phyloP scores from a whole-genome alignment of 768 basidiomycete genomes.

The Clavulina sp. region DNA sequence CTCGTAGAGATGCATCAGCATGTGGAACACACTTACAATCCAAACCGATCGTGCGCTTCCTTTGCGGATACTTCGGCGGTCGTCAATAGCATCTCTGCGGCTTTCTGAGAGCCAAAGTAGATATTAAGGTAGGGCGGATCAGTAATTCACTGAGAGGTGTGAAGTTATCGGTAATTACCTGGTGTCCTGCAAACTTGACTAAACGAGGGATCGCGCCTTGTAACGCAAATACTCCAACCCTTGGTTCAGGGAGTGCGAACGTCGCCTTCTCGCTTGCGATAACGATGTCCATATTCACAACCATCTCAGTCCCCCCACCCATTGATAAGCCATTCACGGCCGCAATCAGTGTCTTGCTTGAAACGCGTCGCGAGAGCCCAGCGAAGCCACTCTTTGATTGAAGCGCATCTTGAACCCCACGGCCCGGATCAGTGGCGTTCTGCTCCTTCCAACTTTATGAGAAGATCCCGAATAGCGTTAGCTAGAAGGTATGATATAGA shows the following conservation, averaged over 20 bases:
- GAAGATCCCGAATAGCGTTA: neutral
- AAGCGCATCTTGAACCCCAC: constrained; percentile 27
- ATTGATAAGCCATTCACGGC: constrained; percentile 59
- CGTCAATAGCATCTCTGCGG: constrained; percentile 57
- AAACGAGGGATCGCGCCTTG: constrained; percentile 65
- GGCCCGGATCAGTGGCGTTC: constrained; percentile 23
- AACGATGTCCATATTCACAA: constrained; percentile 65
- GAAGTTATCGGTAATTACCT: constrained; percentile 23
- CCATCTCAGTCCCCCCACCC: constrained; percentile 47
- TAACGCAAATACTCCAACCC: constrained; percentile 52
- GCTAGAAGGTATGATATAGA: neutral
- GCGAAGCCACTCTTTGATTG: constrained; percentile 44
- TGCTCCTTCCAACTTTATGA: constrained; percentile 40
- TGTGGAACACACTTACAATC: constrained; percentile 37
- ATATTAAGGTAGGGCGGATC: neutral
- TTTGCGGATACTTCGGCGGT: constrained; percentile 49
- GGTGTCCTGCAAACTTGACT: constrained; percentile 48
- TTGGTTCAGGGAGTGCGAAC: constrained; percentile 64
- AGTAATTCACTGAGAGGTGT: neutral
- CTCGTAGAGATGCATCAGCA: neutral
- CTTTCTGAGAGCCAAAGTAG: constrained; percentile 35
- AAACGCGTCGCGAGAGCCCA: constrained; percentile 48
- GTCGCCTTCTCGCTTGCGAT: constrained; percentile 46
- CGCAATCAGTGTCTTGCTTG: constrained; percentile 58
- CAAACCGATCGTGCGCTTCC: constrained; percentile 54